Percentiles rank a stretch among this genome's conserved stretches.
phyloP scores from a whole-genome alignment of 2,329 filamentous ascomycete genomes.

The Rutstroemia sydowiana region DNA sequence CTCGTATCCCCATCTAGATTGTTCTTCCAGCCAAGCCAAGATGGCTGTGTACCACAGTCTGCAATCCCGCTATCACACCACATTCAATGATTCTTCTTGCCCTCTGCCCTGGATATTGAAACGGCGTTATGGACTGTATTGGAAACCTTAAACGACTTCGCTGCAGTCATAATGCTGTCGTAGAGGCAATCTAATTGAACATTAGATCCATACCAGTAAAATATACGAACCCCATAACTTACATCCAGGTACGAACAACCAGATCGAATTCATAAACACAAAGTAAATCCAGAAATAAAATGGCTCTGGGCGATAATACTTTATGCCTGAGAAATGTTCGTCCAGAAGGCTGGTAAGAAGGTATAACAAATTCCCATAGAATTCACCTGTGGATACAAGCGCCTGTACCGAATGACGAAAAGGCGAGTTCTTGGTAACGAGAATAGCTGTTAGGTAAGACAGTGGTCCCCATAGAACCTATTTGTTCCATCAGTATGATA shows the following conservation, averaged over 20 bases:
- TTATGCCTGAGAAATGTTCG: conserved; percentile 36
- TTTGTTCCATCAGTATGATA: conserved; percentile 1
- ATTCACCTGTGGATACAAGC: conserved; percentile 29
- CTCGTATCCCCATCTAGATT: too few relatives aligned
- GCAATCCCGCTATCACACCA: not conserved
- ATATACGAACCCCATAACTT: conserved; percentile 22
- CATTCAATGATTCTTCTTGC: not conserved
- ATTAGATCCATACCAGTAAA: conserved; percentile 18
- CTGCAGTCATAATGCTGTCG: conserved; percentile 21
- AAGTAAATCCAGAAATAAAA: conserved; percentile 60
- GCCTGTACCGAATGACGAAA: conserved; percentile 44
- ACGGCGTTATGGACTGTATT: not conserved
- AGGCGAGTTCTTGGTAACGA: conserved; percentile 38
- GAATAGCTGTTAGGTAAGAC: conserved; percentile 41
- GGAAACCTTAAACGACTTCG: conserved; percentile 17
- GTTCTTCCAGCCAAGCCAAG: too few relatives aligned
- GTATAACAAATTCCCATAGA: conserved; percentile 50
- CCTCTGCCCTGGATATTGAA: too few relatives aligned
- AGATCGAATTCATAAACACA: conserved; percentile 52
- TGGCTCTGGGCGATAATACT: conserved; percentile 51
- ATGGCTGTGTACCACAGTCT: too few relatives aligned
- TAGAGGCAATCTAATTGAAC: conserved; percentile 8
- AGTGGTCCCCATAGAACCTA: conserved; percentile 53
- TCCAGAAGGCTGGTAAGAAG: conserved; percentile 50
- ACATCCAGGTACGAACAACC: conserved; percentile 50